Percentiles rank a stretch among this genome's conserved stretches.
phyloP scores from a whole-genome alignment of 305 asterid genomes.

The Solanum hybrid region DNA sequence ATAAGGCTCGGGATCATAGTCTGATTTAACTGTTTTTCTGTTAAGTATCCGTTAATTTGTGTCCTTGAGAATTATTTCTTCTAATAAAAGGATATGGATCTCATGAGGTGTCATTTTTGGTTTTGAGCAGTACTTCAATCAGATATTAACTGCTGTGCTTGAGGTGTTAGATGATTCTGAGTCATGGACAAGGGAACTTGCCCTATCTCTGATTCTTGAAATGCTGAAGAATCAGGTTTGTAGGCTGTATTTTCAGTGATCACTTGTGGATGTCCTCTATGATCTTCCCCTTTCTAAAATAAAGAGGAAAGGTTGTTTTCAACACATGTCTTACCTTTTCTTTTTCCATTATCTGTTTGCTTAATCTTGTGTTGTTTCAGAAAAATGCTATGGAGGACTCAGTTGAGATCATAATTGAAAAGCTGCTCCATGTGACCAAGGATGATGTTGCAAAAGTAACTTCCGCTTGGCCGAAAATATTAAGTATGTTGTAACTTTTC shows the following conservation, averaged over 20 bases:
- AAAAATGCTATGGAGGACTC: conserved; percentile 91
- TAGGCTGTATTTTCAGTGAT: conserved; percentile 11
- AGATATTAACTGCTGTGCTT: conserved; percentile 83
- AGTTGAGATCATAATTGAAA: conserved; percentile 82
- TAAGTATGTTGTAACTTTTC: neutral
- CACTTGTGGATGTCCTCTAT: neutral
- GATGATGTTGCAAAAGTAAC: conserved; percentile 69
- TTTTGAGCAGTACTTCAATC: conserved; percentile 86
- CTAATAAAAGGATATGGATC: neutral
- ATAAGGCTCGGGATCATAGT: neutral
- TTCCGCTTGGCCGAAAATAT: neutral
- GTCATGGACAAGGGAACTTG: conserved; percentile 67
- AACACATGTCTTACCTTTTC: neutral
- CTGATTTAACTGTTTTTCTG: neutral
- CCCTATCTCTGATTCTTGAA: conserved; percentile 67
- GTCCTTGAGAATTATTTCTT: neutral
- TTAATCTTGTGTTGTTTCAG: conserved; percentile 29
- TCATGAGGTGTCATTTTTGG: conserved; percentile 9
- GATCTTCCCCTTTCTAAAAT: neutral
- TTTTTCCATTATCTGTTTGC: neutral
- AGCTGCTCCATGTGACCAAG: conserved; percentile 78
- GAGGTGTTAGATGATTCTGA: conserved; percentile 90
- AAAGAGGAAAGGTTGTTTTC: neutral
- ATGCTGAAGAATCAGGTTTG: conserved; percentile 94
- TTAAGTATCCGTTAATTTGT: neutral